These are phyloP conservation scores for Cytidiella melzeri DNA, from an alignment of 768 basidiomycete species.

Conservation along the genomic window DNA sequence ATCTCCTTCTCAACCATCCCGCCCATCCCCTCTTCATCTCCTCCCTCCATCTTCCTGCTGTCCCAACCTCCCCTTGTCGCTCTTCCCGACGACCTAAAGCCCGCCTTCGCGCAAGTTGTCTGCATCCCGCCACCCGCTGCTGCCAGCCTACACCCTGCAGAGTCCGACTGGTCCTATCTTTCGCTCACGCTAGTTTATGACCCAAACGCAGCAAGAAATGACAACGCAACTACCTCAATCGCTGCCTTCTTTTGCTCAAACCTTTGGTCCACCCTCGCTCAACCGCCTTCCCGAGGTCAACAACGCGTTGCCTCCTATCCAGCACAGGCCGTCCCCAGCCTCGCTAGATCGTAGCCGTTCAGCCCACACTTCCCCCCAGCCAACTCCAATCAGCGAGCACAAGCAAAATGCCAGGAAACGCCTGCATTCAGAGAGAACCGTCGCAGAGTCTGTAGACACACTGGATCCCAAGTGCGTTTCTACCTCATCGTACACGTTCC, in stretches of 20 bases:
- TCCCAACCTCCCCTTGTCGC: conserved; percentile 2
- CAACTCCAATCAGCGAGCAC: conserved; percentile 11
- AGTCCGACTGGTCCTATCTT: conserved; percentile 4
- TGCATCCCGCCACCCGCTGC: neutral
- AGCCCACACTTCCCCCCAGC: conserved; percentile 17
- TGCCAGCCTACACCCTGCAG: neutral
- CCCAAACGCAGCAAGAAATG: conserved; percentile 34
- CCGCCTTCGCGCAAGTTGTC: neutral
- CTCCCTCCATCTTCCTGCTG: conserved; percentile 9
- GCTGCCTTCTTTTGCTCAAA: conserved; percentile 74
- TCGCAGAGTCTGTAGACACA: conserved; percentile 28
- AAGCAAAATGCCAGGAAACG: conserved; percentile 23
- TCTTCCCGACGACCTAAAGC: neutral
- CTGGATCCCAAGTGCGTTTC: conserved; percentile 43
- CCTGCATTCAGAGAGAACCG: conserved; percentile 16
- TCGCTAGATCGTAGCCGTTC: conserved; percentile 22
- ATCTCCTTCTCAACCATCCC: conserved; percentile 6
- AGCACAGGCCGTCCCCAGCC: conserved; percentile 30
- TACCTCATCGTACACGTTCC: conserved; percentile 1
- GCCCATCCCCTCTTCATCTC: neutral
- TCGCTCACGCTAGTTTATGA: conserved; percentile 26
- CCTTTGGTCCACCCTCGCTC: conserved; percentile 58
- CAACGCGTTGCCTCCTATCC: conserved; percentile 64
- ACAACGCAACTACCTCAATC: conserved; percentile 49
- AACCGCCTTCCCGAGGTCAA: conserved; percentile 40